Evolutionary conservation across 23 red algal genomes (phyloP), one percentile per base, ranked within the genome.

Genomic region (Pyropia haitanensis): DNA sequence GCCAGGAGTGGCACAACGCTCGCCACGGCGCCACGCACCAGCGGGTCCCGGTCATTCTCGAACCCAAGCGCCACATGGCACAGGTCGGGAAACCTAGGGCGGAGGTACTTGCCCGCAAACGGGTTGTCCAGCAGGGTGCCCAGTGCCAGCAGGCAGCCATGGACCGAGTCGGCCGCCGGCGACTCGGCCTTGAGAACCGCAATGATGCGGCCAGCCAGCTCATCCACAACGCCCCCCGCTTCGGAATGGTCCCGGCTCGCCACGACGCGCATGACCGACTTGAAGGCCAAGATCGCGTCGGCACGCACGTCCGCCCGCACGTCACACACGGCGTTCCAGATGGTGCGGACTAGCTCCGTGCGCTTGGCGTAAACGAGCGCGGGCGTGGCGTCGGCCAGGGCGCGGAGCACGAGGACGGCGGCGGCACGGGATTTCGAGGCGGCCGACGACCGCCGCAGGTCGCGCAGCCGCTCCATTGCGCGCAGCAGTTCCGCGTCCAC

Each of bases 131-230:
- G 51, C 5, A 95, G 81, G 50, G 72, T 60, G 28, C 63, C 60
- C 24, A 78, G 66, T 55, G 83, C 72, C 2, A 60, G 53, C 2
- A 95, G 53, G 20, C 63, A 68, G 7, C 89, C 89, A 61, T 95
- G 89, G n/a, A 81, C 61, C 60, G 70, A 58, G 27, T 27, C 63
- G 23, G 39, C 2, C 3, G 61, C 6, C 48, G 32, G 12, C 16
- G 30, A 23, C 15, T 15, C 18, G 30, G 58, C 29, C 14, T 28
- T 33, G 34, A 72, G 29, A 19, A 22, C n/a, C 21, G 26, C 55
- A 19, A 60, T 46, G 58, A 46, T 81, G 13, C 53, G 50, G 24
- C 18, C 56, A 27, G 18, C 61, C 21, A 52, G 18, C 16, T 70
- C 67, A 27, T 79, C 82, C 12, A 79, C 18, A 22, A 65, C 51